phyloP scores from a whole-genome alignment of 2,329 filamentous ascomycete species.

The Rosellinia necatrix region DNA sequence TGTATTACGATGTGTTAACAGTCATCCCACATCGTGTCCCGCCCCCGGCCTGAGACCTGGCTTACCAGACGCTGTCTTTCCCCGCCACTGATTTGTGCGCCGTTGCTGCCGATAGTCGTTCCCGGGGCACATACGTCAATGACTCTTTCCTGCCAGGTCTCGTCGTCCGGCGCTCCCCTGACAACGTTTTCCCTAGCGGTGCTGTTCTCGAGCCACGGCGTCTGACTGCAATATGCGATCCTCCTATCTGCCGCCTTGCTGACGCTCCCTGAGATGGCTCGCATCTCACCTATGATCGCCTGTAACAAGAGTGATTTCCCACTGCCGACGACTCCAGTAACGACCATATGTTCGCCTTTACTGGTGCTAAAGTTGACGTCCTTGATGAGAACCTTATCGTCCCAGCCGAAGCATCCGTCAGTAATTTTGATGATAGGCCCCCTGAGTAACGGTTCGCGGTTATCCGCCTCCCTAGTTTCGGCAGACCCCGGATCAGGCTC shows the following conservation, averaged over 20 bases:
- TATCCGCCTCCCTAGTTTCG: not conserved
- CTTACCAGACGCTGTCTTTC: constrained; percentile 28
- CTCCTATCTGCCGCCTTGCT: not conserved
- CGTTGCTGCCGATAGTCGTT: constrained; percentile 39
- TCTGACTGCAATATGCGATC: constrained; percentile 34
- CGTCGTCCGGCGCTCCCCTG: constrained; percentile 25
- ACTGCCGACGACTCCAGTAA: constrained; percentile 37
- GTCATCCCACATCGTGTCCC: not conserved
- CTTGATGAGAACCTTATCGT: constrained; percentile 20
- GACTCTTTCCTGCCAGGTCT: constrained; percentile 25
- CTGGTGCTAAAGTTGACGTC: constrained; percentile 27
- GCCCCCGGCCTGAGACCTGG: not conserved
- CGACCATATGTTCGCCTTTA: constrained; percentile 27
- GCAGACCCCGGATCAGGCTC: not conserved
- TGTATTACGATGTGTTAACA: constrained; percentile 21
- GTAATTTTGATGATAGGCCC: constrained; percentile 8
- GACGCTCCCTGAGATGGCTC: constrained; percentile 22
- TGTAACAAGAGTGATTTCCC: constrained; percentile 36
- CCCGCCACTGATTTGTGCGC: constrained; percentile 33
- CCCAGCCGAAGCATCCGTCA: constrained; percentile 18
- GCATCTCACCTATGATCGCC: constrained; percentile 33
- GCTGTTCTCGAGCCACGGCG: constrained; percentile 32
- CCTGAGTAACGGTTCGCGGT: not conserved
- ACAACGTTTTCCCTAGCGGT: constrained; percentile 30
- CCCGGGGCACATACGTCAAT: constrained; percentile 30